These are phyloP conservation scores for Talaromyces trachyspermus DNA, from an alignment of 495 filamentous ascomycete genomes.

Conservation along the genomic window DNA sequence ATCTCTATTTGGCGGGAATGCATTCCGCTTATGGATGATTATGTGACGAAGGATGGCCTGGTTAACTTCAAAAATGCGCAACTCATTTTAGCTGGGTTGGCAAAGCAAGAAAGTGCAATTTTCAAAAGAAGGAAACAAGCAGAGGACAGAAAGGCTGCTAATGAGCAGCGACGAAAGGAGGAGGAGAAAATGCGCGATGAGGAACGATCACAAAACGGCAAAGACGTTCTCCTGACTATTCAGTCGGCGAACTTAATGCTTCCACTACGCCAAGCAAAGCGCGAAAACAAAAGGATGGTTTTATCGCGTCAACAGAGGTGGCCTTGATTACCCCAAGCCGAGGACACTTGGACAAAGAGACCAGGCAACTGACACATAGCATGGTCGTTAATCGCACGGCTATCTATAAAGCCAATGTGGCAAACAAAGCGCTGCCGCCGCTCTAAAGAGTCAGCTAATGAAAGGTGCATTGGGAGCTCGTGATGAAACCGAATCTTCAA, in stretches of 20 bases:
- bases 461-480: slow-evolving; percentile 26
- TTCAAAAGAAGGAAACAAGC: slow-evolving; percentile 75
- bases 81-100: slow-evolving; percentile 78
- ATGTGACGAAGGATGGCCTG: slow-evolving; percentile 88
- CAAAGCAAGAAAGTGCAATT: slow-evolving; percentile 92
- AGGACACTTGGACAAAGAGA: slow-evolving; percentile 53
- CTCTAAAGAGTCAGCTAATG: slow-evolving; percentile 74
- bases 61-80: slow-evolving; percentile 85
- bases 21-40: slow-evolving; percentile 83
- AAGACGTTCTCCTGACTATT: slow-evolving; percentile 41
- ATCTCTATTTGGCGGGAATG: slow-evolving; percentile 95
- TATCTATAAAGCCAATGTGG: slow-evolving; percentile 69
- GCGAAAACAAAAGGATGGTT: slow-evolving; percentile 19
- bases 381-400: slow-evolving; percentile 76
- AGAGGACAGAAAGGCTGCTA: slow-evolving; percentile 74
- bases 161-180: slow-evolving; percentile 68
- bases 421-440: slow-evolving; percentile 93
- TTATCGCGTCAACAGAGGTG: slow-evolving; percentile 25
- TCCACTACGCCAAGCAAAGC: slow-evolving; percentile 18
- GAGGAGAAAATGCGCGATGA: slow-evolving; percentile 49
- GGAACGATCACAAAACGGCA: slow-evolving; percentile 36
- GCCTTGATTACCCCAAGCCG: slow-evolving; percentile 51
- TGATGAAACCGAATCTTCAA: slow-evolving; percentile 14
- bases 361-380: slow-evolving; percentile 66
- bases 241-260: slow-evolving; percentile 8